Evolutionary conservation across 2,329 filamentous ascomycete genomes (phyloP).

Genomic region (Blastomyces gilchristii): DNA sequence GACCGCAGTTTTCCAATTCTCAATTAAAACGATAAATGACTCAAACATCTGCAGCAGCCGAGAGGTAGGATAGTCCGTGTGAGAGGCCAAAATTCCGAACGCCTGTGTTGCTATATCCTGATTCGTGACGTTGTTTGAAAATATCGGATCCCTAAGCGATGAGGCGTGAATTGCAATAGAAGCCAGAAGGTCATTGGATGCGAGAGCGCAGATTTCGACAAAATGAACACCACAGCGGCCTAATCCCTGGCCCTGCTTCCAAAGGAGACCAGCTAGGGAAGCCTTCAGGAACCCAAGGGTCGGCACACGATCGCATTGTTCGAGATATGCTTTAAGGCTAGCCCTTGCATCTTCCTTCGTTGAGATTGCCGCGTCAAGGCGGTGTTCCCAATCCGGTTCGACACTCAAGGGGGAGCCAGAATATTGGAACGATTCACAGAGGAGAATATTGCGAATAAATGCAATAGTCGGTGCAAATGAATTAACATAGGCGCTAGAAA

Average conservation of each 20-base stretch:
- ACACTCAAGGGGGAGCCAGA: slow-evolving; percentile 42
- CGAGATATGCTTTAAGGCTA: slow-evolving; percentile 36
- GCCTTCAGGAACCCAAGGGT: slow-evolving; percentile 35
- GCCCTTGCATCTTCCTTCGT: slow-evolving; percentile 57
- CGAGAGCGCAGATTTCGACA: slow-evolving; percentile 46
- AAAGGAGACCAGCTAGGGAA: slow-evolving; percentile 37
- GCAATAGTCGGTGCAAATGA: slow-evolving; percentile 60
- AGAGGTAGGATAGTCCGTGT: slow-evolving; percentile 33
- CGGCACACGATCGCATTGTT: slow-evolving; percentile 26
- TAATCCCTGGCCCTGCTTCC: slow-evolving; percentile 31
- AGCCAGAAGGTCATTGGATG: slow-evolving; percentile 44
- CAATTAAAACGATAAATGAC: slow-evolving; percentile 39
- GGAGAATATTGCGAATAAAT: slow-evolving; percentile 55
- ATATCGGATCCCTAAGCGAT: slow-evolving; percentile 50
- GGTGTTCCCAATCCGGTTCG: slow-evolving; percentile 75
- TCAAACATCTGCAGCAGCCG: slow-evolving; percentile 31
- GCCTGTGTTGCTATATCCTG: slow-evolving; percentile 48
- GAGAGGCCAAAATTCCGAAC: slow-evolving; percentile 66
- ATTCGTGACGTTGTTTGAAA: slow-evolving; percentile 61
- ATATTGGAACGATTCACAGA: slow-evolving; percentile 45
- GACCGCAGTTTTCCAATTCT: slow-evolving; percentile 48
- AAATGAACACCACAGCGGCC: slow-evolving; percentile 41
- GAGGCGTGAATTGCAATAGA: slow-evolving; percentile 40
- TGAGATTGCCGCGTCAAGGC: slow-evolving; percentile 61
- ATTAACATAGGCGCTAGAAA: slow-evolving; percentile 27